A percentile compares a stretch with the other conserved stretches of the same genome.
Conservation (phyloP, 495 filamentous ascomycete species). For the Neurospora sp. region DNA sequence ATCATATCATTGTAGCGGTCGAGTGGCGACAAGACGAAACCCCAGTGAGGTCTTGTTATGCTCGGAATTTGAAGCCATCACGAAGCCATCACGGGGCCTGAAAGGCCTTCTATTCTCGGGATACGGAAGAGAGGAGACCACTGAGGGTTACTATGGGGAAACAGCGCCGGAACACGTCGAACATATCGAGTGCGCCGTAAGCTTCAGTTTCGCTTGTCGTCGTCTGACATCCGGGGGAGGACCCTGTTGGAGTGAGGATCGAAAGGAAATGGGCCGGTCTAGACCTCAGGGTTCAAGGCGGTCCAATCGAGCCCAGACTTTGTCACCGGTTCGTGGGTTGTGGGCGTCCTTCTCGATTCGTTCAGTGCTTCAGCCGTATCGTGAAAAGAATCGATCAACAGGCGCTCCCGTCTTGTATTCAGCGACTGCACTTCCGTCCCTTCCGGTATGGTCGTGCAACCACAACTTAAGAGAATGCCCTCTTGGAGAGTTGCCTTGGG, state of each 20-base stretch:
- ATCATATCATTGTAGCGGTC: neutral
- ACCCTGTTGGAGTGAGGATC: neutral
- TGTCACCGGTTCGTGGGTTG: neutral
- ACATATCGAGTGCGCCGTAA: neutral
- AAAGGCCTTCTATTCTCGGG: neutral
- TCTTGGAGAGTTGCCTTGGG: neutral
- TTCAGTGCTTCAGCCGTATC: neutral
- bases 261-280: neutral
- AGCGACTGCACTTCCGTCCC: neutral
- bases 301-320: neutral
- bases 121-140: neutral
- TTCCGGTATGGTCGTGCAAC: neutral
- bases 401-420: neutral
- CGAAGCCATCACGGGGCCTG: neutral
- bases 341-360: neutral
- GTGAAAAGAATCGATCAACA: neutral
- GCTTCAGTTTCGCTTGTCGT: neutral
- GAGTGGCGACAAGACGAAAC: neutral
- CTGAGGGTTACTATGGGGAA: neutral
- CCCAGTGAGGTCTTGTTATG: neutral
- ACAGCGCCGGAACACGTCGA: neutral
- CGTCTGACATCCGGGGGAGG: neutral
- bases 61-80: neutral
- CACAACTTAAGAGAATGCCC: neutral
- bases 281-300: neutral